Base-by-base conservation (phyloP, 306 rosid genomes). In the Vigna angularis region DNA sequence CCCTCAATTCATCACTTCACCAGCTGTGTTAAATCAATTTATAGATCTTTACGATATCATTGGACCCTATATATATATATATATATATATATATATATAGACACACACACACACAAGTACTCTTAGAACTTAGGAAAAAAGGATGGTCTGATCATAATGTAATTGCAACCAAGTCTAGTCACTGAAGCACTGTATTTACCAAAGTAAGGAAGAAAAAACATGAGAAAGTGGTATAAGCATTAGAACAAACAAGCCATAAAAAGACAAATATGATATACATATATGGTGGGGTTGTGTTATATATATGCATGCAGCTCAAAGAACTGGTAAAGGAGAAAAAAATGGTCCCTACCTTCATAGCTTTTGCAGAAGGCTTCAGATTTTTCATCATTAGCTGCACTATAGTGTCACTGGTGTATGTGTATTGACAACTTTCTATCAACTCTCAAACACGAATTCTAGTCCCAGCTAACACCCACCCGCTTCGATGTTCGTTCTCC, bases 371-470 rank as follows among this genome's bases (percentile, higher is more conserved):
- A 75, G 75, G 40, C 66, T 75, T 76, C 81, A 62, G 75, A 34
- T 47, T 16, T 67, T 84, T 55, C 82, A 84, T 84, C 81, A 84
- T 84, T 75, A 84, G 79, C 11, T 47, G 82, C 84, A 80, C 79
- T 56, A 45, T 45, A 64, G 36, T 20, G 76, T 79, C 78, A 74
- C 74, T 74, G 66, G 14, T 67, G 61, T 75, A 5, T 71, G n/a
- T 67, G 61, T 70, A 8, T 75, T 62, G 65, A 75, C 70, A 51
- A 81, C 59, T 61, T 71, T 78, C 51, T 38, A 58, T 45, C 42
- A 66, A 45, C 66, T 67, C 22, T 83, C 40, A 64, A 36, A 36
- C 28, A 50, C 59, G n/a, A 67, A 32, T 45, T 62, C 74, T 52
- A 32, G 55, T 45, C 42, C 52, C 68, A 68, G 45, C 45, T 26